Conservation (phyloP, 2,329 filamentous ascomycete species). For the Epichloe sibirici region DNA sequence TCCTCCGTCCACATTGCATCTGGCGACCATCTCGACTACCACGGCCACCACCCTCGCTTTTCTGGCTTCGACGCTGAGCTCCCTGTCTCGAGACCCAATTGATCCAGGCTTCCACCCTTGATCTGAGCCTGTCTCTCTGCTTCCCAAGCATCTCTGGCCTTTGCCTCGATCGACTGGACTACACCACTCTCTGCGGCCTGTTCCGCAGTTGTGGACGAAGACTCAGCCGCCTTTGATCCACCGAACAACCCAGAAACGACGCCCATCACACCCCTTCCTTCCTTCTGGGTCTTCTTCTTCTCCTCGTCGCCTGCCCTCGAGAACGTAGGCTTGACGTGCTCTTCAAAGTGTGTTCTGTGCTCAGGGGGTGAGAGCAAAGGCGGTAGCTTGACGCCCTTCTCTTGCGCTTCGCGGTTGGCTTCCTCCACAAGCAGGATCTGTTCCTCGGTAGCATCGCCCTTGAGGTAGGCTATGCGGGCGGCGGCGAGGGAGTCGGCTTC, state of each 20-base stretch:
- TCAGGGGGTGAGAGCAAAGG: slow-evolving; percentile 34
- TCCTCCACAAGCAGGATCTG: slow-evolving; percentile 46
- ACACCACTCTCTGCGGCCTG: slow-evolving; percentile 8
- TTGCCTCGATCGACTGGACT: slow-evolving; percentile 19
- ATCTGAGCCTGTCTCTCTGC: slow-evolving; percentile 39
- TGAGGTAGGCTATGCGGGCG: slow-evolving; percentile 49
- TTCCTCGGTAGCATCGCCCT: slow-evolving; percentile 42
- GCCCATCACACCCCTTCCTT: slow-evolving; percentile 25
- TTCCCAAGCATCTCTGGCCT: slow-evolving; percentile 33
- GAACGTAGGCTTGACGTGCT: slow-evolving; percentile 21
- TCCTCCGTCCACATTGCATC: neutral
- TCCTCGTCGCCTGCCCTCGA: slow-evolving; percentile 11
- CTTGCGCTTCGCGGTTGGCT: slow-evolving; percentile 35
- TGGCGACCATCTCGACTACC: slow-evolving; percentile 14
- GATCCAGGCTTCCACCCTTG: slow-evolving; percentile 37
- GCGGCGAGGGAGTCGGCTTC: slow-evolving; percentile 42
- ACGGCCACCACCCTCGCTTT: slow-evolving; percentile 39
- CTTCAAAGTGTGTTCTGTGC: slow-evolving; percentile 24
- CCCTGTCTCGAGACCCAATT: slow-evolving; percentile 28
- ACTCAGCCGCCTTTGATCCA: slow-evolving; percentile 6
- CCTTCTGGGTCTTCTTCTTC: slow-evolving; percentile 8
- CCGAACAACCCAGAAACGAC: slow-evolving; percentile 20
- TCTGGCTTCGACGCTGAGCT: slow-evolving; percentile 13
- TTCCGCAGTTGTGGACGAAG: slow-evolving; percentile 10
- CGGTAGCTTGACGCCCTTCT: slow-evolving; percentile 34